Evolutionary conservation across 495 filamentous ascomycete species (phyloP).

Genomic region (Parmelia sp.): DNA sequence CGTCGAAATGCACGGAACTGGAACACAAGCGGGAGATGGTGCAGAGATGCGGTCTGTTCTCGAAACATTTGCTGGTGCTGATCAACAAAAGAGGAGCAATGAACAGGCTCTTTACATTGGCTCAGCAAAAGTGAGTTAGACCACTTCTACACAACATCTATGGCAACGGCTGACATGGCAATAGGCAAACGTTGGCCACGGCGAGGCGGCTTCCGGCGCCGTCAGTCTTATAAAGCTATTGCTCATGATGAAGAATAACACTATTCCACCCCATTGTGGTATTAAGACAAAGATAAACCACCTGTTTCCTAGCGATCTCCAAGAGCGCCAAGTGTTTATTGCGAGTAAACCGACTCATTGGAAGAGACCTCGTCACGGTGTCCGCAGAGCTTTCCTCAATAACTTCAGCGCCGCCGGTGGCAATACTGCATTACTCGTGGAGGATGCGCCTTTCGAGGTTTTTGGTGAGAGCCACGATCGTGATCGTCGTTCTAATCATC

Average conservation of each 20-base stretch:
- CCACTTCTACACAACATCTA: no score
- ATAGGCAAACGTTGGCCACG: conserved; percentile 74
- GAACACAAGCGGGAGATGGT: conserved; percentile 75
- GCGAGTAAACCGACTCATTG: conserved; percentile 28
- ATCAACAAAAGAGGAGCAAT: no score
- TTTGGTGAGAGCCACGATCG: conserved; percentile 49
- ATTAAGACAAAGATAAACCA: conserved; percentile 40
- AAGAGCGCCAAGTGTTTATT: conserved; percentile 48
- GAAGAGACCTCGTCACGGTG: conserved; percentile 17
- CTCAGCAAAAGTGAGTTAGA: no score
- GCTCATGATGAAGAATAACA: conserved; percentile 64
- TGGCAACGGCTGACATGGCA: no score
- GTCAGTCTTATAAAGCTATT: conserved; percentile 69
- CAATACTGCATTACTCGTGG: no score
- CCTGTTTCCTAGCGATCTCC: conserved; percentile 50
- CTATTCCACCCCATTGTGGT: conserved; percentile 60
- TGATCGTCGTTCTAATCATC: no score
- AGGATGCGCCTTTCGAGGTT: no score
- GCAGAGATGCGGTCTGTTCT: conserved; percentile 73
- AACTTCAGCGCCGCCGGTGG: no score
- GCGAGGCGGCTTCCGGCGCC: conserved; percentile 70
- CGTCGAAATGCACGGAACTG: conserved; percentile 82
- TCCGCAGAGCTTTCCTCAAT: no score
- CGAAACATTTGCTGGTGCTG: conserved; percentile 49
- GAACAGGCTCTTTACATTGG: conserved; percentile 81